phyloP scores from a whole-genome alignment of 345 rosid genomes.

The Erodium maritimum region DNA sequence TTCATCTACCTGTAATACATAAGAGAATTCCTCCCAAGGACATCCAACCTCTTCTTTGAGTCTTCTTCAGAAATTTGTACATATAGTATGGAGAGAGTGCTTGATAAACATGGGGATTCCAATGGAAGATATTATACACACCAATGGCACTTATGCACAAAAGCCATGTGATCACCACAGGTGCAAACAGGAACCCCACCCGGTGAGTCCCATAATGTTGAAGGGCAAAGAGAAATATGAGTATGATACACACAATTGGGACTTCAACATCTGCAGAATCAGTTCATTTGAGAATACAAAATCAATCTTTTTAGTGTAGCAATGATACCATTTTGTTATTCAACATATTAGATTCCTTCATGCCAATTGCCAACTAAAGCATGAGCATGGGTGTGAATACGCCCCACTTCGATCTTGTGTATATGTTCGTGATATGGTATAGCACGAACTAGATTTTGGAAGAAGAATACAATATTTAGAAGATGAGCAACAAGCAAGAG shows the following conservation, averaged over 20 bases:
- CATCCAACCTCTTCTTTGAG: slow-evolving; percentile 88
- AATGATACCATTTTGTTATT: no score
- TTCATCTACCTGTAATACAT: slow-evolving; percentile 69
- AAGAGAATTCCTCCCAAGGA: slow-evolving; percentile 91
- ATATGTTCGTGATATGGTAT: no score
- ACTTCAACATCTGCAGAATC: slow-evolving; percentile 68
- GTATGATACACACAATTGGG: slow-evolving; percentile 61
- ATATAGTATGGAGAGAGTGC: slow-evolving; percentile 92
- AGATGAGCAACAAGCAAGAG: no score
- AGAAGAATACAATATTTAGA: no score
- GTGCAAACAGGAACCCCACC: slow-evolving; percentile 77
- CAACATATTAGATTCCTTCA: no score
- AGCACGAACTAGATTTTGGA: no score
- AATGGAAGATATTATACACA: slow-evolving; percentile 64
- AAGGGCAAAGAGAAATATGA: slow-evolving; percentile 56
- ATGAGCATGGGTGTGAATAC: no score
- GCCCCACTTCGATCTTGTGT: no score
- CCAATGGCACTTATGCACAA: slow-evolving; percentile 84
- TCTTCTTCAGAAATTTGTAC: slow-evolving; percentile 77
- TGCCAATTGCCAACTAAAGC: no score
- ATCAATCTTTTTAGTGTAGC: no score
- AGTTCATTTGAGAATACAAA: neutral
- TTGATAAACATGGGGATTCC: no score
- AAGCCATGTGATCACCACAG: slow-evolving; percentile 68
- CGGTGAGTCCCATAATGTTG: slow-evolving; percentile 87